phyloP scores from a whole-genome alignment of 441 rosid genomes.

The Mallotus japonicus region DNA sequence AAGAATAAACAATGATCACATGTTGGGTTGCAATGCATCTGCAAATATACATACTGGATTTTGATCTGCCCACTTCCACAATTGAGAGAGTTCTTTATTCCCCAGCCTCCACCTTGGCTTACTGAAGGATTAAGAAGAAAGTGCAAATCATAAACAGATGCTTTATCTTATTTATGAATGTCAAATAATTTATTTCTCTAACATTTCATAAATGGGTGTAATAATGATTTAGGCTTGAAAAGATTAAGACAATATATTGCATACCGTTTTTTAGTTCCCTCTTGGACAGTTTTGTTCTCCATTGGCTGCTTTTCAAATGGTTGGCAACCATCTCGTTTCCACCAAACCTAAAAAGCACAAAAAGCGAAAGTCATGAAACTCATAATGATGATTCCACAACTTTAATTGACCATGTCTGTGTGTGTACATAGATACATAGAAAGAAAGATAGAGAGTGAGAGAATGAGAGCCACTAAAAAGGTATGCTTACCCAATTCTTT shows the following conservation, averaged over 20 bases:
- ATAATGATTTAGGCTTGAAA: neutral
- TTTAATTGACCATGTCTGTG: no score
- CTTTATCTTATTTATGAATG: neutral
- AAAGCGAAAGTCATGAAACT: constrained; percentile 11
- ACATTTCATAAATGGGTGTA: no score
- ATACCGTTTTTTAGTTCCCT: constrained; percentile 77
- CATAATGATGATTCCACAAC: constrained; percentile 7
- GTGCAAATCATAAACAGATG: neutral
- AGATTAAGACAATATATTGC: constrained; percentile 13
- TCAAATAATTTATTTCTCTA: neutral
- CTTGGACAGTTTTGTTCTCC: constrained; percentile 60
- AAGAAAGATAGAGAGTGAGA: neutral
- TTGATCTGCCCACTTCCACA: constrained; percentile 99
- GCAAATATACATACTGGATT: constrained; percentile 57
- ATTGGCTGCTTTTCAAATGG: constrained; percentile 90
- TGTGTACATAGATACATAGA: no score
- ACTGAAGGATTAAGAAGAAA: constrained; percentile 42
- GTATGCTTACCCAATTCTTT: constrained; percentile 84
- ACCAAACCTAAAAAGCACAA: constrained; percentile 69
- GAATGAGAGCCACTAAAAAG: constrained; percentile 13
- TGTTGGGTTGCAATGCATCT: constrained; percentile 7
- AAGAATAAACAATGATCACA: neutral
- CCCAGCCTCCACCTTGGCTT: constrained; percentile 90
- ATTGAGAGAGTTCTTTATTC: constrained; percentile 93
- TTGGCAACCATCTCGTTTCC: constrained; percentile 98